Evolutionary conservation across 768 basidiomycete species (phyloP), one percentile per base, ranked within the genome.

Genomic region (Leccinum ochraceum): DNA sequence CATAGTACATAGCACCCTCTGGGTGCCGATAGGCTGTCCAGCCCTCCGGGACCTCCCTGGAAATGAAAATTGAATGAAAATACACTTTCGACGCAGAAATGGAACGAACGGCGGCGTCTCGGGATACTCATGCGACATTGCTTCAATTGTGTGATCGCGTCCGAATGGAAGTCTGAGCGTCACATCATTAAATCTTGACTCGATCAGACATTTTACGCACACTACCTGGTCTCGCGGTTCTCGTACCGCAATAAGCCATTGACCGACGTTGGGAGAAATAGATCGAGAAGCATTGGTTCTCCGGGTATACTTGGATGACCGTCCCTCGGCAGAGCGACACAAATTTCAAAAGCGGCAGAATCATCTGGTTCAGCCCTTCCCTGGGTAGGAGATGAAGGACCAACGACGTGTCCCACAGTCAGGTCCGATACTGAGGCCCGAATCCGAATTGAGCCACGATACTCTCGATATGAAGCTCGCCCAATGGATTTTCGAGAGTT

Each of bases 1-100:
- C 79, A 59, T n/a, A 89, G 64, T 87, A 89, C n/a, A 81, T 76
- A n/a, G 77, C 80, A 9, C 87, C 87, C 71, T 88, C 87, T 1
- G 87, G 86, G 65, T 88, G 87, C 2, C 75, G 71, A 32, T 74
- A 73, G 1, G 78, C 68, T 6, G 46, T 68, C 87, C 87, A 89
- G 0, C 76, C 80, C 2, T 20, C 8, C 0, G 73, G 76, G 3
- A 64, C 46, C 0, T 37, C 52, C 34, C 71, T 73, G 51, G 6
- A 46, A 46, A 58, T 3, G 3, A 1, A 39, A 11, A 7, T 57
- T 55, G 9, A 46, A 28, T 53, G 24, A 2, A 2, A 11, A 36
- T 26, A 37, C n/a, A 6, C 36, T 16, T 44, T 44, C 1, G 26
- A 59, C 10, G 4, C 1, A 36, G 20, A 3, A 44, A 60, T 4